phyloP scores from a whole-genome alignment of 768 basidiomycete genomes.

The Hypsizygus marmoreus region DNA sequence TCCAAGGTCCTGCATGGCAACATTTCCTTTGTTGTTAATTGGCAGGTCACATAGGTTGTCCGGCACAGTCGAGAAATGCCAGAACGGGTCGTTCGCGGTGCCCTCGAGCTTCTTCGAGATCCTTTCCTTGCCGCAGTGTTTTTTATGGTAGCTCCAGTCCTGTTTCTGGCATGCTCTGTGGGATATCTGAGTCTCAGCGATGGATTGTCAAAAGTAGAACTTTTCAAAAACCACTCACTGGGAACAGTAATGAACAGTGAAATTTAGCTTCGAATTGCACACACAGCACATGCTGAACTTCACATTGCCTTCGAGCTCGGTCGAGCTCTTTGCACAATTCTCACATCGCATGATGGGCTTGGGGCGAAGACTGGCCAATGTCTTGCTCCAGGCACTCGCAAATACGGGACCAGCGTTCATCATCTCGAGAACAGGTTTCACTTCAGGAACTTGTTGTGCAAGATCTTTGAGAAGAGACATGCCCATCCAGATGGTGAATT shows the following conservation, averaged over 20 bases:
- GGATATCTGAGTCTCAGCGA: not conserved
- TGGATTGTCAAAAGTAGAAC: not conserved
- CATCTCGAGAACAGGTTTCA: no score
- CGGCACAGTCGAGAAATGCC: constrained; percentile 8
- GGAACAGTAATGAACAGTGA: constrained; percentile 22
- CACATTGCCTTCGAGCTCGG: constrained; percentile 13
- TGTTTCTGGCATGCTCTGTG: constrained; percentile 18
- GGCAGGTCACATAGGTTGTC: not conserved
- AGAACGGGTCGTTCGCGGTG: constrained; percentile 18
- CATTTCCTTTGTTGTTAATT: not conserved
- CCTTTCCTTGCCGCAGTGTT: constrained; percentile 18
- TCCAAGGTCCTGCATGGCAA: constrained; percentile 4
- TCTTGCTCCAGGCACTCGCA: not conserved
- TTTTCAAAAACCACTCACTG: not conserved
- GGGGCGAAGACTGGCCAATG: constrained; percentile 1
- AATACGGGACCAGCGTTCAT: constrained; percentile 9
- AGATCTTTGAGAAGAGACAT: no score
- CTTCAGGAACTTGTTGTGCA: no score
- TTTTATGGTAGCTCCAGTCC: constrained; percentile 19
- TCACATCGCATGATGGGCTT: constrained; percentile 19
- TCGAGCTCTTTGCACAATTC: constrained; percentile 19
- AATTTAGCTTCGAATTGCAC: constrained; percentile 19
- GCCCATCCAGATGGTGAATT: constrained; percentile 10
- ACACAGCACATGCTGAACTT: constrained; percentile 23
- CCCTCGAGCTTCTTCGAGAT: constrained; percentile 19